phyloP scores from a whole-genome alignment of 352 stramenopile species.

The Thraustochytrium striatum region DNA sequence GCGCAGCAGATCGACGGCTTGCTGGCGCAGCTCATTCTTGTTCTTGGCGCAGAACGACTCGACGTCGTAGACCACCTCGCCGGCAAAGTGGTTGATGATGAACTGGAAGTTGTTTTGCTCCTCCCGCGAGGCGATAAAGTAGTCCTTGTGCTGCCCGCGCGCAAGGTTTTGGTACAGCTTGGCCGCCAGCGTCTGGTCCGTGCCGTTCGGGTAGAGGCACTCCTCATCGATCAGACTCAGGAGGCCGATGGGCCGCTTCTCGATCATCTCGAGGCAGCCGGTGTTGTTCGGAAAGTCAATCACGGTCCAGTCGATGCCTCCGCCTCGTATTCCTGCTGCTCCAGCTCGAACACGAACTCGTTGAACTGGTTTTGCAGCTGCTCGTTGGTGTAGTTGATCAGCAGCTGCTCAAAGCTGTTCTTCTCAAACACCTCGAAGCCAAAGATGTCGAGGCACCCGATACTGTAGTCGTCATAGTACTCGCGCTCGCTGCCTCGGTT shows the following conservation, averaged over 20 bases:
- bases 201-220: conserved; percentile 74
- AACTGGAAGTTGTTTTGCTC: conserved; percentile 59
- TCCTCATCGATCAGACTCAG: conserved; percentile 91
- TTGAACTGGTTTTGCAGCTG: conserved; percentile 85
- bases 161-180: conserved; percentile 48
- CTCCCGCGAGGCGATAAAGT: conserved; percentile 10
- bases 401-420: conserved; percentile 89
- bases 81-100: conserved; percentile 90
- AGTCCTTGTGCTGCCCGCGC: not conserved
- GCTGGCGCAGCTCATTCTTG: conserved; percentile 88
- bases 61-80: conserved; percentile 85
- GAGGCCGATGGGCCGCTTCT: conserved; percentile 79
- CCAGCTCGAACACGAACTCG: conserved; percentile 92
- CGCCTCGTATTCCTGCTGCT: conserved; percentile 93
- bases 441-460: conserved; percentile 94
- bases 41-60: conserved; percentile 93
- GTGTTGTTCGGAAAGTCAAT: conserved; percentile 87
- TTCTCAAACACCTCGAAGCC: conserved; percentile 89
- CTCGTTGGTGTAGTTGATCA: conserved; percentile 93
- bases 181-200: not conserved
- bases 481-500: conserved; percentile 17
- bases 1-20: conserved; percentile 66
- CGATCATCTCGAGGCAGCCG: conserved; percentile 84
- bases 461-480: conserved; percentile 70
- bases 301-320: conserved; percentile 85